A percentile compares a stretch with the other conserved stretches of the same genome.
Evolutionary conservation across 1,284 basidiomycete genomes (phyloP).

Genomic region (Lignosus rhinocerotis): DNA sequence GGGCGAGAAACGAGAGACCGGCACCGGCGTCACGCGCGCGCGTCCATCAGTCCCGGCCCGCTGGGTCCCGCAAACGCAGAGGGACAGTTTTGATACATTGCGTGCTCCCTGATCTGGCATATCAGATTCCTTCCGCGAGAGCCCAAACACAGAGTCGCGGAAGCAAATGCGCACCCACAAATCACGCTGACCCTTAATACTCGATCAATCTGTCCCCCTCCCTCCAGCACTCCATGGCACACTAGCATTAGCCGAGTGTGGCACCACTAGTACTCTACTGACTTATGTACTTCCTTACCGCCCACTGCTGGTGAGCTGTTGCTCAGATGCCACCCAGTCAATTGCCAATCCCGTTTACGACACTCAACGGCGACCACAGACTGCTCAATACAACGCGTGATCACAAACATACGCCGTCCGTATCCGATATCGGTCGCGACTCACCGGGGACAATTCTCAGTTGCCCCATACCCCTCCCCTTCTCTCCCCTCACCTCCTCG

Average conservation of each 20-base stretch:
- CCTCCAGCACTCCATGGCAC: too few relatives aligned
- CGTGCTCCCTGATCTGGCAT: constrained; percentile 11
- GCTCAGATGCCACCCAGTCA: neutral
- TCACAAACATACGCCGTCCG: neutral
- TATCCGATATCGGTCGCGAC: neutral
- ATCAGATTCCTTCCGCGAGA: constrained; percentile 23
- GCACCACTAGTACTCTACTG: too few relatives aligned
- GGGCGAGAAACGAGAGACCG: constrained; percentile 8
- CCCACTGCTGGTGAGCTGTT: too few relatives aligned
- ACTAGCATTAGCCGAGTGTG: neutral
- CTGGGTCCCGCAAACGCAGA: neutral
- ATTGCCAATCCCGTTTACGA: neutral
- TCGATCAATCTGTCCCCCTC: constrained; percentile 6
- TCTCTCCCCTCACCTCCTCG: too few relatives aligned
- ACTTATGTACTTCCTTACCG: too few relatives aligned
- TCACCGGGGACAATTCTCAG: too few relatives aligned
- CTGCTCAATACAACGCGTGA: neutral
- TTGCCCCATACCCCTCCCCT: too few relatives aligned
- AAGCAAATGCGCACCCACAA: constrained; percentile 24
- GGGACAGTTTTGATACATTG: constrained; percentile 6
- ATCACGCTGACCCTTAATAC: constrained; percentile 13
- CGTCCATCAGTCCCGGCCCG: constrained; percentile 1
- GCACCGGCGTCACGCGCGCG: constrained; percentile 7
- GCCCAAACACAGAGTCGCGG: constrained; percentile 18
- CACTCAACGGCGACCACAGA: neutral